Evolutionary conservation across 352 stramenopile genomes (phyloP), one percentile per base, ranked within the genome.

Genomic region (Pythium utonaiense): DNA sequence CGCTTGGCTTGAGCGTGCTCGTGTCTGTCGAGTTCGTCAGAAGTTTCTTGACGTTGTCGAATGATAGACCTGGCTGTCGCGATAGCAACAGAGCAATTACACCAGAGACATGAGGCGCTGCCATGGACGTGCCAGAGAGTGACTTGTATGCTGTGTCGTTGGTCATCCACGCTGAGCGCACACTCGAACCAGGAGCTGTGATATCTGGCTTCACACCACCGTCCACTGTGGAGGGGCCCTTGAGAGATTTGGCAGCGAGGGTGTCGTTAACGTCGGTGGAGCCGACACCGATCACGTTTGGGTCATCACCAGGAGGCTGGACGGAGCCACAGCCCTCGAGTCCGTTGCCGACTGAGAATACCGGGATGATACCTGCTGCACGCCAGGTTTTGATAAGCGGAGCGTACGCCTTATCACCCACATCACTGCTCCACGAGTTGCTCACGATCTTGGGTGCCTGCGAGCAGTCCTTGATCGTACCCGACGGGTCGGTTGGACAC

Each of bases 91-190:
- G 40, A 6, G 69, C 69, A 21, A 71, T 42, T 1, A 53, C 59
- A 22, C 64, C 68, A 8, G 59, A 24, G 19, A 67, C 60, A 24
- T 75, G 68, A 3, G 69, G 69, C 1, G 69, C 61, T 14, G 69
- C 69, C 62, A 71, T 70, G 27, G 38, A 60, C 27, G 69, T 75
- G 7, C 69, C 69, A 7, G 50, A 55, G 2, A 55, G 16, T 3
- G 47, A 38, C 5, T n/a, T 25, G 52, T 70, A 73, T 10, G 7
- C 34, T 6, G 40, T 59, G 42, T 73, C 60, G 21, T 41, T 38
- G 3, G 21, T 38, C 24, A 53, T 54, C 19, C 21, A 48, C 1
- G 64, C 45, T 2, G 65, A 73, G 7, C 28, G 42, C 9, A 69
- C 68, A 14, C 25, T 24, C 9, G 30, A 9, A 12, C 53, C 53